These are phyloP conservation scores for Trichoderma orchidacearum DNA, from an alignment of 495 filamentous ascomycete species.

Conservation along the genomic window DNA sequence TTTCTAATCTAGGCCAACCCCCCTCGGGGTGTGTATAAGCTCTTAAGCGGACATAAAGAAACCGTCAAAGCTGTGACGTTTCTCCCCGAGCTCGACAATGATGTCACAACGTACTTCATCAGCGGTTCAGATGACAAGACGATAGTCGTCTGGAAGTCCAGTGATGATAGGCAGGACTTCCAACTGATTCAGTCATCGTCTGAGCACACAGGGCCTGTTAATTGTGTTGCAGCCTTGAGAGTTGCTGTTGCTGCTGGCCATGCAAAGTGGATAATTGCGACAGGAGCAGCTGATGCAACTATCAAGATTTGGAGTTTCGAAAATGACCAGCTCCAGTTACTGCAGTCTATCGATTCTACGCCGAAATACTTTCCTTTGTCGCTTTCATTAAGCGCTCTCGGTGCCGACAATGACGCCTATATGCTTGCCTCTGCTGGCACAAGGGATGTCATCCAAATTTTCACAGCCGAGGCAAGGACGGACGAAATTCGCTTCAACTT, in stretches of 20 bases:
- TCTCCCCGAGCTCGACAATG: constrained; percentile 37
- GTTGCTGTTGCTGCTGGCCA: constrained; percentile 16
- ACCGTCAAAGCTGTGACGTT: constrained; percentile 78
- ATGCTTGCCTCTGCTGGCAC: constrained; percentile 80
- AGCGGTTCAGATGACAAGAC: constrained; percentile 75
- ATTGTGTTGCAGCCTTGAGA: constrained; percentile 51
- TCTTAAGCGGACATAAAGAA: constrained; percentile 72
- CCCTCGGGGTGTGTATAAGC: constrained; percentile 43
- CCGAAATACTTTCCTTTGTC: constrained; percentile 73
- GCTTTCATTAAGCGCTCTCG: constrained; percentile 48
- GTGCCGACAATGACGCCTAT: constrained; percentile 28
- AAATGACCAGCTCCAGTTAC: constrained; percentile 27
- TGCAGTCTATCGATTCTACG: constrained; percentile 59
- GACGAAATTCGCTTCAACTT: constrained; percentile 42
- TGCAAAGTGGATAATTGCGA: constrained; percentile 37
- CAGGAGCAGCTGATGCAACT: constrained; percentile 70
- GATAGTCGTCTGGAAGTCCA: constrained; percentile 52
- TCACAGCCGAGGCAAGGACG: constrained; percentile 33
- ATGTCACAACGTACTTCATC: constrained; percentile 41
- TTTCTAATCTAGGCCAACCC: constrained; percentile 27
- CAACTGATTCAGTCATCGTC: not conserved
- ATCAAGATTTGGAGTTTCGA: constrained; percentile 63
- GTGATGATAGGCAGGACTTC: not conserved
- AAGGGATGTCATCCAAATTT: constrained; percentile 62
- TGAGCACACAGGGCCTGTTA: constrained; percentile 66